Percentiles rank a stretch among this genome's conserved stretches.
Evolutionary conservation across 305 asterid genomes (phyloP).

Genomic region (Fraxinus greggii): DNA sequence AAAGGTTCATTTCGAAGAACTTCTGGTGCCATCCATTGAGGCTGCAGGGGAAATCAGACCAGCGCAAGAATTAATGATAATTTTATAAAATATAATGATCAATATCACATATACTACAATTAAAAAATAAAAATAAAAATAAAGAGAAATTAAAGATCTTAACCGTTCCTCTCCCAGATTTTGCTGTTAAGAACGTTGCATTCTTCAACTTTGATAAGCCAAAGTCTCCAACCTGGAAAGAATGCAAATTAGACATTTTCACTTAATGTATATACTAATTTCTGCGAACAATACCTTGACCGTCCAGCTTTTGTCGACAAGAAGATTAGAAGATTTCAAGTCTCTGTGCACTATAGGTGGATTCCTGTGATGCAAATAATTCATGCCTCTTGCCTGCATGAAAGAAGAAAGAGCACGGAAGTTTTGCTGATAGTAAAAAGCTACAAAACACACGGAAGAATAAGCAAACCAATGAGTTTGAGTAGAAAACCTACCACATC

Average conservation of each 20-base stretch:
- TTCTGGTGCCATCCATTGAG: constrained; percentile 95
- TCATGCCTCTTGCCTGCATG: constrained; percentile 74
- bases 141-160: constrained; percentile 21
- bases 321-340: constrained; percentile 75
- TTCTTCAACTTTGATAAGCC: constrained; percentile 65
- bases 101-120: background rate
- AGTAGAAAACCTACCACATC: constrained; percentile 55
- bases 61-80: background rate
- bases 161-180: constrained; percentile 77
- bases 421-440: background rate
- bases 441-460: background rate
- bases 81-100: background rate
- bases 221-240: constrained; percentile 69
- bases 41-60: constrained; percentile 42
- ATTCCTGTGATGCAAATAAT: constrained; percentile 68
- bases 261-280: background rate
- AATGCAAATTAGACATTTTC: background rate
- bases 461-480: background rate
- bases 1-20: constrained; percentile 73
- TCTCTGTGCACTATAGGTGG: constrained; percentile 82
- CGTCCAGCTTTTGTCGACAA: constrained; percentile 69
- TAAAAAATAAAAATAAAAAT: background rate
- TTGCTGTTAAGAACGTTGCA: constrained; percentile 55
- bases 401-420: constrained; percentile 6
- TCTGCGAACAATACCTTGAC: constrained; percentile 53